These are phyloP conservation scores for Stagonosporopsis tanaceti DNA, from an alignment of 2,329 filamentous ascomycete genomes.

Conservation along the genomic window DNA sequence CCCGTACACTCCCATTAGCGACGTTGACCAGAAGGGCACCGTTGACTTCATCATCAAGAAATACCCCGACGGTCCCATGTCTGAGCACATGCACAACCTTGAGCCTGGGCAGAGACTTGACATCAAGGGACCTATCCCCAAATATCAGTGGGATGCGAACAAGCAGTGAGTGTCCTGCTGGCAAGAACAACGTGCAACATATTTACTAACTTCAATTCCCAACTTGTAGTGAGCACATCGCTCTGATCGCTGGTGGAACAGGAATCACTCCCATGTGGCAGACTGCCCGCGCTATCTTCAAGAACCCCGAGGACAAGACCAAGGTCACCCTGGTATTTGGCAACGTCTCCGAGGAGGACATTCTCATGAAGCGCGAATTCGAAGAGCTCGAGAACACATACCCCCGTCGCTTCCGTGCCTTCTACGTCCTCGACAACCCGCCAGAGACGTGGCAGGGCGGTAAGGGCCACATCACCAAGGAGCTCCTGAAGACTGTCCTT, in stretches of 20 bases:
- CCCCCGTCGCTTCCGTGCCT: slow-evolving; percentile 92
- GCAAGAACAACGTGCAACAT: not conserved
- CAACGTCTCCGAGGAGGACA: slow-evolving; percentile 89
- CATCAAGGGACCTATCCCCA: slow-evolving; percentile 94
- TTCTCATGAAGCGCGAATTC: slow-evolving; percentile 86
- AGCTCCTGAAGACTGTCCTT: slow-evolving; percentile 91
- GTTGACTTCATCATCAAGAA: slow-evolving; percentile 91
- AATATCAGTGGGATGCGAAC: slow-evolving; percentile 89
- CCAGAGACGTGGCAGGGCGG: slow-evolving; percentile 78
- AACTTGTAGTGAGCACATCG: slow-evolving; percentile 71
- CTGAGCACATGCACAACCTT: slow-evolving; percentile 84
- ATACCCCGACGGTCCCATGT: slow-evolving; percentile 93
- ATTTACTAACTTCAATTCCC: slow-evolving; percentile 15
- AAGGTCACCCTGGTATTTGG: slow-evolving; percentile 96
- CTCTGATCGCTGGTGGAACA: slow-evolving; percentile 89
- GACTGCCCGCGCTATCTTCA: slow-evolving; percentile 89
- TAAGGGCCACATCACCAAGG: slow-evolving; percentile 86
- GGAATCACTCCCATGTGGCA: slow-evolving; percentile 99
- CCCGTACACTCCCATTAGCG: slow-evolving; percentile 91
- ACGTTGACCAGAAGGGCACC: slow-evolving; percentile 82
- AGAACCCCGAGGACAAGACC: slow-evolving; percentile 94
- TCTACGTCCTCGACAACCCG: slow-evolving; percentile 90
- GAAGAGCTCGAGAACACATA: slow-evolving; percentile 91
- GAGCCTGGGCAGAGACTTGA: slow-evolving; percentile 81
- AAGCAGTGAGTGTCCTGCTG: slow-evolving; percentile 67